A percentile compares a stretch with the other conserved stretches of the same genome.
Conservation (phyloP, 1,284 basidiomycete species). For the Ceratobasidium sp. region DNA sequence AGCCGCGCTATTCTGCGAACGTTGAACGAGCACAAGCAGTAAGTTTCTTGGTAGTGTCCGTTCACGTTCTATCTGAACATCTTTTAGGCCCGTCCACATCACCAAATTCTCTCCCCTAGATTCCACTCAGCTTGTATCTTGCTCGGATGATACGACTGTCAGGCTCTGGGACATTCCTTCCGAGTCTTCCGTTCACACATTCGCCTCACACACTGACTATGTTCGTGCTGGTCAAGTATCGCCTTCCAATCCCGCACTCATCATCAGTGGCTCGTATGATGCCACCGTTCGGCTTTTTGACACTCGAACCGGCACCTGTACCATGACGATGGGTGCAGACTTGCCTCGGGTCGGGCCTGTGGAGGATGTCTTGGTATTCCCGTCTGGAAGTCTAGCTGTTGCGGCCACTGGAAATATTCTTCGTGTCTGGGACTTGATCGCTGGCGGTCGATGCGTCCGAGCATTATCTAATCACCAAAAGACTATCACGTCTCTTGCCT, state of each 20-base stretch:
- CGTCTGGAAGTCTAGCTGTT: slow-evolving; percentile 85
- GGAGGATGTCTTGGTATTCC: slow-evolving; percentile 94
- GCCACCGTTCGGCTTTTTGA: slow-evolving; percentile 91
- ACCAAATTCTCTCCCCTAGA: slow-evolving; percentile 87
- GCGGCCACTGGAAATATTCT: slow-evolving; percentile 93
- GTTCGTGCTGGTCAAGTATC: slow-evolving; percentile 92
- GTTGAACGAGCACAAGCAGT: slow-evolving; percentile 90
- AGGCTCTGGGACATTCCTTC: slow-evolving; percentile 96
- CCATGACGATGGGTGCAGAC: slow-evolving; percentile 79
- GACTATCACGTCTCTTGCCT: slow-evolving; percentile 88
- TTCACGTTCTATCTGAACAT: not conserved
- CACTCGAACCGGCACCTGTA: slow-evolving; percentile 77
- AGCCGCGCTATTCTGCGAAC: slow-evolving; percentile 94
- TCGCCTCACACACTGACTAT: slow-evolving; percentile 90
- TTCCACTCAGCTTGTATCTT: slow-evolving; percentile 87
- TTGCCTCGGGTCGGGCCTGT: slow-evolving; percentile 70
- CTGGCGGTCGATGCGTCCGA: slow-evolving; percentile 86
- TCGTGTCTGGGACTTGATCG: slow-evolving; percentile 94
- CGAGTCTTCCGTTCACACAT: slow-evolving; percentile 79
- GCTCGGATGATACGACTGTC: slow-evolving; percentile 95
- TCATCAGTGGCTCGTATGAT: slow-evolving; percentile 96
- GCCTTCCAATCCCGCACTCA: slow-evolving; percentile 79
- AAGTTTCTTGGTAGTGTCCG: slow-evolving; percentile 43
- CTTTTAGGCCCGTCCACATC: slow-evolving; percentile 81
- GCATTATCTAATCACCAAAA: slow-evolving; percentile 98